Percentiles rank a stretch among this genome's conserved stretches.
Conservation (phyloP, 2,329 filamentous ascomycete species). For the Claviceps purpurea region DNA sequence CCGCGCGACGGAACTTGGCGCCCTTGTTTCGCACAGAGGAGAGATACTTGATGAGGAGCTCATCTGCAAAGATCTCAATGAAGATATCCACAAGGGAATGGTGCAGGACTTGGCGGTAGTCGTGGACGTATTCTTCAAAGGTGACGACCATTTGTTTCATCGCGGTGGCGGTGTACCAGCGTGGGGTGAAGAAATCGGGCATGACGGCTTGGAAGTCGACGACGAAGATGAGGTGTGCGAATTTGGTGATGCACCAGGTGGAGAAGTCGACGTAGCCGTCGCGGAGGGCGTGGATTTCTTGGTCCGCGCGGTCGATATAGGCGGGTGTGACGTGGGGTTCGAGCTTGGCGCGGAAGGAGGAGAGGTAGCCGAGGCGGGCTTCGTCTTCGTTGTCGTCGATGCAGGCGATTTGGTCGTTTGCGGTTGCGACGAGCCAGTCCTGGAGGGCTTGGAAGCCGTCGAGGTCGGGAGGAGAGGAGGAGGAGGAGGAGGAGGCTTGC, state of each 20-base stretch:
- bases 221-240: constrained; percentile 74
- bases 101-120: constrained; percentile 76
- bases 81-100: constrained; percentile 82
- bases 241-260: constrained; percentile 81
- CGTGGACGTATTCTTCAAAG: constrained; percentile 84
- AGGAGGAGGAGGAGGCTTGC: not conserved
- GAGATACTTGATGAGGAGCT: constrained; percentile 78
- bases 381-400: constrained; percentile 83
- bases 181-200: constrained; percentile 77
- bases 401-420: constrained; percentile 96
- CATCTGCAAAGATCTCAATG: constrained; percentile 83
- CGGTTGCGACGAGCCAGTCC: constrained; percentile 92
- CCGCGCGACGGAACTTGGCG: constrained; percentile 72
- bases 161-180: constrained; percentile 75
- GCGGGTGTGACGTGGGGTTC: constrained; percentile 66
- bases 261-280: constrained; percentile 93
- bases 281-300: constrained; percentile 61
- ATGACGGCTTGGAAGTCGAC: constrained; percentile 80
- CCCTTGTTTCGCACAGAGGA: constrained; percentile 75
- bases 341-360: constrained; percentile 73
- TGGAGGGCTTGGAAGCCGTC: constrained; percentile 68
- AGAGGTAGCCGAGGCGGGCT: constrained; percentile 65
- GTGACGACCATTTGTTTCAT: constrained; percentile 93
- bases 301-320: constrained; percentile 62
- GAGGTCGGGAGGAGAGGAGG: constrained; percentile 30